Percentiles rank a stretch among this genome's conserved stretches.
These are phyloP conservation scores for Entoloma clypeatum DNA, from an alignment of 1,284 basidiomycete species.

Conservation along the genomic window DNA sequence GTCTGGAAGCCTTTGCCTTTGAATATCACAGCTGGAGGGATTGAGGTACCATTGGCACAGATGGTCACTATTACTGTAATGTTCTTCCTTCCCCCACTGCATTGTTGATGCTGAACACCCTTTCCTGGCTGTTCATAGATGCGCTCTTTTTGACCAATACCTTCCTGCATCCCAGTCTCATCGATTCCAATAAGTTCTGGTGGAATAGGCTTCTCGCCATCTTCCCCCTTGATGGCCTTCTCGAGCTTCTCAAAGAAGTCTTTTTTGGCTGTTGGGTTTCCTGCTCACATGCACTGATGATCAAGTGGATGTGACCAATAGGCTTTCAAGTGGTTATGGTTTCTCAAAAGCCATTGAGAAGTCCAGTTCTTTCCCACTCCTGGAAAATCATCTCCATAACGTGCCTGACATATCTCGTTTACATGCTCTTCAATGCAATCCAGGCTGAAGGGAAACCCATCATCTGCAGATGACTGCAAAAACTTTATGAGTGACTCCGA, in stretches of 20 bases:
- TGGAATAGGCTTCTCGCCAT: slow-evolving; percentile 1
- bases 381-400: slow-evolving; percentile 1
- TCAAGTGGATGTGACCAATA: slow-evolving; percentile 8
- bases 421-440: slow-evolving; percentile 3
- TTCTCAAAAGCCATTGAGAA: background rate
- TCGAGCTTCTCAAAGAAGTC: slow-evolving; percentile 1
- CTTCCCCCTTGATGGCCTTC: background rate
- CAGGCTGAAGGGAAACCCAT: slow-evolving; percentile 1
- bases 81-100: slow-evolving; percentile 31
- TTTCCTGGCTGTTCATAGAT: slow-evolving; percentile 26
- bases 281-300: background rate
- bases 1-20: slow-evolving; percentile 34
- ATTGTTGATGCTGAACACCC: slow-evolving; percentile 31
- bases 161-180: slow-evolving; percentile 30
- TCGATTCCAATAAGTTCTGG: slow-evolving; percentile 29
- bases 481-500: slow-evolving; percentile 1
- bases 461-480: background rate
- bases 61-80: slow-evolving; percentile 38
- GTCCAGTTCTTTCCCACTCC: slow-evolving; percentile 3
- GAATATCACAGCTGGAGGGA: slow-evolving; percentile 34
- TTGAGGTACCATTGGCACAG: slow-evolving; percentile 31
- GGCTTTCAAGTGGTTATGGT: background rate
- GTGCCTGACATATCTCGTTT: background rate
- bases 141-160: slow-evolving; percentile 18
- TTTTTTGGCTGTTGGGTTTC: slow-evolving; percentile 3